A percentile compares a stretch with the other conserved stretches of the same genome.
Evolutionary conservation across 148 eudicot genomes (phyloP).

Genomic region (Salicornia ramosissima): DNA sequence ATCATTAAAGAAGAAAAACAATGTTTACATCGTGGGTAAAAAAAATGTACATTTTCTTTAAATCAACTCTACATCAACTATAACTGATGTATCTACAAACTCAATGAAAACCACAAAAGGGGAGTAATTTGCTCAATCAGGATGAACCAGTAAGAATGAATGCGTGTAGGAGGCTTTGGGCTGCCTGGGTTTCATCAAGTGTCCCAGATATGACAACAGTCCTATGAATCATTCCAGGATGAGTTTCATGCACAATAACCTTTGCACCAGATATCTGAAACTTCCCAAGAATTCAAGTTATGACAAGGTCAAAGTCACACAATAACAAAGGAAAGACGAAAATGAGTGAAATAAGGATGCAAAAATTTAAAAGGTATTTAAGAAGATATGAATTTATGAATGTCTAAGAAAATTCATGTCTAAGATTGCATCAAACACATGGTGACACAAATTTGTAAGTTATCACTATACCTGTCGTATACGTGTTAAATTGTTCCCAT

Average conservation of each 20-base stretch:
- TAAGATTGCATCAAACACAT: not conserved
- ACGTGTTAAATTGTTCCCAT: slow-evolving; percentile 59
- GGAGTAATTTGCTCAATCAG: slow-evolving; percentile 15
- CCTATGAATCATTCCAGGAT: slow-evolving; percentile 44
- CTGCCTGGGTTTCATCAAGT: slow-evolving; percentile 78
- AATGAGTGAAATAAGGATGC: not conserved
- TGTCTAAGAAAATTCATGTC: not conserved
- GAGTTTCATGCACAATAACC: slow-evolving; percentile 53
- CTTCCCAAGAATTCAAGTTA: slow-evolving; percentile 4
- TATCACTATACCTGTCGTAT: slow-evolving; percentile 51
- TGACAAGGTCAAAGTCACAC: slow-evolving; percentile 2
- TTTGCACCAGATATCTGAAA: slow-evolving; percentile 84
- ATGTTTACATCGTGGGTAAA: too few species aligned
- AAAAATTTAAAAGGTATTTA: not conserved
- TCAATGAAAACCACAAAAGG: not conserved
- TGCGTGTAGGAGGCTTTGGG: slow-evolving; percentile 86
- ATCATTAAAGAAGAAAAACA: too few species aligned
- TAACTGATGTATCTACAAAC: not conserved
- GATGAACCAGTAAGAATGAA: slow-evolving; percentile 57
- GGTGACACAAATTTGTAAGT: not conserved
- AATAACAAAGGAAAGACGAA: not conserved
- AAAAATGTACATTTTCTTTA: not conserved
- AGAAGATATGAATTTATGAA: not conserved
- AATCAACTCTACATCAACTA: not conserved
- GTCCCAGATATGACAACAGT: slow-evolving; percentile 65